These are phyloP conservation scores for Coprinopsis marcescibilis DNA, from an alignment of 768 basidiomycete genomes.

Conservation along the genomic window DNA sequence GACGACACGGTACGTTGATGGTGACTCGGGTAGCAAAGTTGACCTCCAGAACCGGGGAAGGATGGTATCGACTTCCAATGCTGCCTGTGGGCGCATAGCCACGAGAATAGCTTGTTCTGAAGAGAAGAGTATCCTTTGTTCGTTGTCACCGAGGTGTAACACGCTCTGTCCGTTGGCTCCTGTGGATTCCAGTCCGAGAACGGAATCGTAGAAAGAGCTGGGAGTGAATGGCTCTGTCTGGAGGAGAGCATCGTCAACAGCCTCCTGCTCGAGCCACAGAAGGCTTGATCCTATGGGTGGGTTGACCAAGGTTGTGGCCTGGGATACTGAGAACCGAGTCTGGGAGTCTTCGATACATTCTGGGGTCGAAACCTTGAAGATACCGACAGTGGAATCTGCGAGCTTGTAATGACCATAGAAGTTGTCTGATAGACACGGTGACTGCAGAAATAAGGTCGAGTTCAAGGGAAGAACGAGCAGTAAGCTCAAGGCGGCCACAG, in stretches of 20 bases:
- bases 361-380: conserved; percentile 34
- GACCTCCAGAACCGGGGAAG: conserved; percentile 76
- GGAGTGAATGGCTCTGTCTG: conserved; percentile 8
- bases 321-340: conserved; percentile 20
- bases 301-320: conserved; percentile 20
- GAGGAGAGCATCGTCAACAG: conserved; percentile 41
- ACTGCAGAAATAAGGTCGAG: conserved; percentile 28
- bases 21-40: conserved; percentile 48
- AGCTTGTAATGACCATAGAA: conserved; percentile 56
- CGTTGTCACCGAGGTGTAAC: neutral
- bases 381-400: conserved; percentile 30
- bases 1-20: conserved; percentile 50
- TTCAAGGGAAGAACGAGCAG: conserved; percentile 43
- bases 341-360: conserved; percentile 34
- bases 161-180: conserved; percentile 12
- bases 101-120: conserved; percentile 42
- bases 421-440: conserved; percentile 41
- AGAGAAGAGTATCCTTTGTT: conserved; percentile 37
- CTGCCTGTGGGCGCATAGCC: conserved; percentile 36
- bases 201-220: conserved; percentile 2
- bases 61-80: conserved; percentile 46
- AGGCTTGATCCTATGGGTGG: conserved; percentile 29
- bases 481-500: conserved; percentile 15
- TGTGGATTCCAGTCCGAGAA: conserved; percentile 4
- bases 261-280: conserved; percentile 56